Conservation (phyloP, 2,329 filamentous ascomycete species). For the Epichloe scottii region DNA sequence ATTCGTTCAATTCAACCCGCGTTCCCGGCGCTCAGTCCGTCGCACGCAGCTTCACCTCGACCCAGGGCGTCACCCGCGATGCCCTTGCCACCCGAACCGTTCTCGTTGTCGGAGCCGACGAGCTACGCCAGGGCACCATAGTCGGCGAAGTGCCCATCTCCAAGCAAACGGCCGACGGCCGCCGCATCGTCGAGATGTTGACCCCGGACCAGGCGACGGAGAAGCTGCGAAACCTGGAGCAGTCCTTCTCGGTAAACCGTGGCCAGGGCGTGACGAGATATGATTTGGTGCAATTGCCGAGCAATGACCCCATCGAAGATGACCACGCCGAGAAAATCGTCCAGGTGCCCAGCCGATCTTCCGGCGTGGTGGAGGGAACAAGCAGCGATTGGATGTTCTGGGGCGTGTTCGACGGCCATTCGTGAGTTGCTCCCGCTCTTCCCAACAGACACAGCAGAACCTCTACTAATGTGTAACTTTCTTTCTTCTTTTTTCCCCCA, state of each 20-base stretch:
- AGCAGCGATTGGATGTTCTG: conserved; percentile 97
- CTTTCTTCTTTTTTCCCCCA: conserved; percentile 8
- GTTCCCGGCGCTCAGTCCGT: conserved; percentile 19
- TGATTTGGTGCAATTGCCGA: conserved; percentile 85
- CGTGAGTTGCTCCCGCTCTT: conserved; percentile 39
- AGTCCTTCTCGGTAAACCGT: conserved; percentile 81
- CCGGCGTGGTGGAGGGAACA: conserved; percentile 20
- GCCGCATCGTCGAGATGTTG: conserved; percentile 88
- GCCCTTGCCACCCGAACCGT: conserved; percentile 49
- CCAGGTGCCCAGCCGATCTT: conserved; percentile 57
- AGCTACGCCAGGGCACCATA: conserved; percentile 79
- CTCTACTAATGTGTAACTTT: neutral
- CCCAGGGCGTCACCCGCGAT: conserved; percentile 22
- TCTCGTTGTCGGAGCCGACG: conserved; percentile 78
- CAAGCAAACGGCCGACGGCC: conserved; percentile 75
- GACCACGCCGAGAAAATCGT: conserved; percentile 98
- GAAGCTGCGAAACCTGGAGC: conserved; percentile 77
- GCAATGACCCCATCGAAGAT: conserved; percentile 96
- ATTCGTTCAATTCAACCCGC: conserved; percentile 45
- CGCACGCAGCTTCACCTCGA: conserved; percentile 30
- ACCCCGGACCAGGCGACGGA: conserved; percentile 86
- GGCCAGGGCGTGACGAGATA: conserved; percentile 89
- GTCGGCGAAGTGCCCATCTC: conserved; percentile 76
- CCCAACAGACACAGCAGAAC: too few relatives aligned
- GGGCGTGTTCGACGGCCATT: conserved; percentile 97